These are phyloP conservation scores for Actinidia chinensis DNA, from an alignment of 179 eudicot species.

Conservation along the genomic window DNA sequence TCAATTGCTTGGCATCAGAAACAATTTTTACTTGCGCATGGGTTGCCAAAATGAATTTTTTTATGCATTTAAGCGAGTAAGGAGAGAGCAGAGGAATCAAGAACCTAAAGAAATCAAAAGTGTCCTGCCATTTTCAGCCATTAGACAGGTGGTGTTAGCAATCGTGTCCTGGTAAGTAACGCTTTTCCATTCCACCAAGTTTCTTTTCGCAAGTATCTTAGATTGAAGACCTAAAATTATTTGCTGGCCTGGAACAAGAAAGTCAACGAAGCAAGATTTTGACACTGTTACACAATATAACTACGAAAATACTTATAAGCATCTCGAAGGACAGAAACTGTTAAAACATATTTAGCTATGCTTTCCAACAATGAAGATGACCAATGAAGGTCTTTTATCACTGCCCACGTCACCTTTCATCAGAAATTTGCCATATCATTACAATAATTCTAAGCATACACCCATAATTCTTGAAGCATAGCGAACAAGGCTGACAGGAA, in stretches of 20 bases:
- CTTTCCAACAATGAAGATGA: neutral
- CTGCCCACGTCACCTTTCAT: slow-evolving; percentile 5
- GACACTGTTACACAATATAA: neutral
- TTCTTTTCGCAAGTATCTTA: neutral
- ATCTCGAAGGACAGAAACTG: neutral
- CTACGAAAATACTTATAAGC: neutral
- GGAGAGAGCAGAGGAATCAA: neutral
- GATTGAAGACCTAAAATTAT: neutral
- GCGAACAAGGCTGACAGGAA: neutral
- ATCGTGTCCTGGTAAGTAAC: neutral
- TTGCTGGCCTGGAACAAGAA: neutral
- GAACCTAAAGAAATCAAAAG: too few species aligned
- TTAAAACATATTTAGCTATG: neutral
- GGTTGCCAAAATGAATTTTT: neutral
- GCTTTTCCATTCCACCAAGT: neutral
- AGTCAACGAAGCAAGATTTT: neutral
- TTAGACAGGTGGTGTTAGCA: neutral
- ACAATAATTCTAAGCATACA: too few species aligned
- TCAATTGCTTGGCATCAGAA: slow-evolving; percentile 2
- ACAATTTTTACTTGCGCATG: neutral
- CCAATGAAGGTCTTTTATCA: neutral
- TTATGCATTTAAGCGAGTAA: neutral
- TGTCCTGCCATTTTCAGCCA: neutral
- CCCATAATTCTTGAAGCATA: neutral
- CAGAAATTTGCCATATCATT: neutral